These are phyloP conservation scores for Penstemon davidsonii DNA, from an alignment of 257 asterid species.

Conservation along the genomic window DNA sequence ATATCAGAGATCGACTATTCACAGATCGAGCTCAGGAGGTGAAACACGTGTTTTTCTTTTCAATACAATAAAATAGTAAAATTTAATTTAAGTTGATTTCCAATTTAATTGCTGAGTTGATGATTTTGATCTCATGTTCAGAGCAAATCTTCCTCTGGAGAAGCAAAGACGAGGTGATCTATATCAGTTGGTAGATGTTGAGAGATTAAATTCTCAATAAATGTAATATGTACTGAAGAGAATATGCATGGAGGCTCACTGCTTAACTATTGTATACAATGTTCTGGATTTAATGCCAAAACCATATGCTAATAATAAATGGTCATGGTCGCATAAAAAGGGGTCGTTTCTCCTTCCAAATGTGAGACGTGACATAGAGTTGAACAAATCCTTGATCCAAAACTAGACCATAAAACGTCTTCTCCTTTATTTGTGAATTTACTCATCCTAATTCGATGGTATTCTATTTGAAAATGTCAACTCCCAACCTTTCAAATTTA, in stretches of 20 bases:
- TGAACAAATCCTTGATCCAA: no score
- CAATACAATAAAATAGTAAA: background rate
- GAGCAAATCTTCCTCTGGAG: constrained; percentile 83
- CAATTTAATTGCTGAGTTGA: background rate
- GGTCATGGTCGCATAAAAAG: no score
- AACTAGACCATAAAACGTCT: no score
- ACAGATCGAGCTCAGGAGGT: constrained; percentile 79
- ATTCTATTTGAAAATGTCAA: no score
- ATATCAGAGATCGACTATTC: constrained; percentile 84
- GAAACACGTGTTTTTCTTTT: background rate
- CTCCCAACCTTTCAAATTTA: no score
- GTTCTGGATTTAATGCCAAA: background rate
- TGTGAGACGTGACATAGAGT: no score
- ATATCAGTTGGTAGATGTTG: constrained; percentile 87
- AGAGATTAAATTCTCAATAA: constrained; percentile 51
- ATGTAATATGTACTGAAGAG: background rate
- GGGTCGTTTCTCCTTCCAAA: no score
- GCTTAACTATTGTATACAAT: background rate
- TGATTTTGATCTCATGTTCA: constrained; percentile 25
- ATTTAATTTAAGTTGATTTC: background rate
- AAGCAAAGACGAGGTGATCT: constrained; percentile 94
- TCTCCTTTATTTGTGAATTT: no score
- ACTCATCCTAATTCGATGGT: no score
- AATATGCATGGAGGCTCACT: background rate
- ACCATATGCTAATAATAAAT: background rate